Evolutionary conservation across 192 early-diverging fungal genomes (phyloP), one percentile per base, ranked within the genome.

Genomic region (Anaeromyces robustus): DNA sequence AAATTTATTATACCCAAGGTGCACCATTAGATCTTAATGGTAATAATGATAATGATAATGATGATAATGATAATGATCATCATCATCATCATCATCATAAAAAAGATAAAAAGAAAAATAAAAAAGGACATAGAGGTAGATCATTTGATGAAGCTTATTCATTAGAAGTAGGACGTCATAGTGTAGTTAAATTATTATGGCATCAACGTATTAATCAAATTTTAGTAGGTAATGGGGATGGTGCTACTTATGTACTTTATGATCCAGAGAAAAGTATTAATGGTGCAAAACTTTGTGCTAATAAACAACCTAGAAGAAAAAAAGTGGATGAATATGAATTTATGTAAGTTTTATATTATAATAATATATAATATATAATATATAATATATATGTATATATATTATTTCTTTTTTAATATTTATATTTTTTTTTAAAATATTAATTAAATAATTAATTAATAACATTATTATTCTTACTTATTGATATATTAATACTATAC

Each of bases 151-250:
- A 88, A 94, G 83, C 89, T 92, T 84, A 90, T 92, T 80, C 86
- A 87, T 77, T 82, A 92, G 17, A 90, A 87, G 30, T 80, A 94
- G 28, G 87, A 91, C 31, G 80, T 85, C 43, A 91, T 28, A 91
- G 88, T 80, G 93, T 95, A 0, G 88, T 97, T 22, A 83, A 87
- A 28, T 89, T 95, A 29, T 81, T 91, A n/a, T 98, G 97, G 97
- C 94, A 96, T 83, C 87, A 91, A 16, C 89, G 86, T 39, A 86
- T 97, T 83, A 95, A 98, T 85, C 97, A 97, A 88, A 92, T 98
- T 26, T 87, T 95, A 12, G 88, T 89, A 0, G 94, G 94, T n/a
- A 92, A 89, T 14, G 88, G 91, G 22, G 91, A 94, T 77, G 96
- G 97, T 37, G 83, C 88, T 19, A 90, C 93, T 26, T 88, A 87